Percentiles rank a stretch among this genome's conserved stretches.
Conservation (phyloP, 2,329 filamentous ascomycete species). For the Akanthomyces uredinophilus region DNA sequence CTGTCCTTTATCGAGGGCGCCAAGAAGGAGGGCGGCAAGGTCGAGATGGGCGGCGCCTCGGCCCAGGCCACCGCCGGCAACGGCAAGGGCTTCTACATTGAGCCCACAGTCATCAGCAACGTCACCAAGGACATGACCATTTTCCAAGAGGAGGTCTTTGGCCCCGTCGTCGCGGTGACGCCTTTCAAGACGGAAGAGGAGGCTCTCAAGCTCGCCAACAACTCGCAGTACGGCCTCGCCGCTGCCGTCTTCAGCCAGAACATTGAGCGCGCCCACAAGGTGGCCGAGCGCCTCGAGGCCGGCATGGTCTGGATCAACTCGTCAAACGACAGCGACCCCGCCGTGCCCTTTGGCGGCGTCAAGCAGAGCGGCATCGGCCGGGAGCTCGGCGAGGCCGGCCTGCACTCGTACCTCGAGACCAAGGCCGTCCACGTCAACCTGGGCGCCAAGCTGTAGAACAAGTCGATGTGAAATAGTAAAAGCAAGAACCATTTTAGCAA, state of each 20-base stretch:
- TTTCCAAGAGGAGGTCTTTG: conserved; percentile 43
- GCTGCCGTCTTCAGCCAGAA: conserved; percentile 58
- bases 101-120: conserved; percentile 41
- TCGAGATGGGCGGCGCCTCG: conserved; percentile 58
- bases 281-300: conserved; percentile 53
- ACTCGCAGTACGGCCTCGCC: conserved; percentile 57
- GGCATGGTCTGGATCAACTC: conserved; percentile 53
- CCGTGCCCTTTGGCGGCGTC: conserved; percentile 42
- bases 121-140: conserved; percentile 39
- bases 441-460: conserved; percentile 27
- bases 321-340: conserved; percentile 39
- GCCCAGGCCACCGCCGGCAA: conserved; percentile 27
- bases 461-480: not conserved
- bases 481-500: not conserved
- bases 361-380: conserved; percentile 46
- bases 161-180: conserved; percentile 38
- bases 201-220: conserved; percentile 38
- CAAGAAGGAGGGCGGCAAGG: conserved; percentile 64
- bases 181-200: conserved; percentile 39
- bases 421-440: conserved; percentile 43
- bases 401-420: conserved; percentile 39
- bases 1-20: conserved; percentile 65
- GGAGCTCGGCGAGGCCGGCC: conserved; percentile 41
- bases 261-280: conserved; percentile 43
- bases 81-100: conserved; percentile 42